Evolutionary conservation across 2,329 filamentous ascomycete genomes (phyloP), one percentile per base, ranked within the genome.

Genomic region (Delphinella strobiligena): DNA sequence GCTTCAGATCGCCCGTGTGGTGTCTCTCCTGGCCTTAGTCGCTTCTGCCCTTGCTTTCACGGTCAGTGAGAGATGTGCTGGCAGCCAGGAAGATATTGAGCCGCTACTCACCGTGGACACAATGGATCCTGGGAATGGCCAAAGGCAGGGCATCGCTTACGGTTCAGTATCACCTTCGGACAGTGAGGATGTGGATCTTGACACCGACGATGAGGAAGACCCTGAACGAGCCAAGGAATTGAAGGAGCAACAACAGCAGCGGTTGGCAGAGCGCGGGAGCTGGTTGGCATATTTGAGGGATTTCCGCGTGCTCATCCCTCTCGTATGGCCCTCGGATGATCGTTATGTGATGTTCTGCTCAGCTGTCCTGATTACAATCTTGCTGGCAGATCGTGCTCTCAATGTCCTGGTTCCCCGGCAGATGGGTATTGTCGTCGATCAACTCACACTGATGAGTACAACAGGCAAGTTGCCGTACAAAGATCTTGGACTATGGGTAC

Each of bases 371-470:
- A 71, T 72, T 0, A 32, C 82, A 1, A 82, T 82, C 48, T 66
- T 91, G 16, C 56, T 87, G n/a, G 64, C 69, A 37, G 74, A 78
- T 40, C 85, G 88, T 47, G 74, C 74, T 4, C 64, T 93, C 36
- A 84, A 87, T 49, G 66, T 93, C 11, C 62, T 93, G 31, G 75
- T 86, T 22, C 86, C 86, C n/a, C 73, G 82, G 15, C 83, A 91
- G 54, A 74, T 89, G 22, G 86, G 85, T 47, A 75, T 83, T 42
- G 78, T 93, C 46, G 79, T 84, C 47, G 76, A 91, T 51, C 74
- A 74, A 44, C 62, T 93, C 16, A 68, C 68, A 19, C 64, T 67
- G 7, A 56, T 52, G 27, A 66, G 69, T 31, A 59, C 65, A 32
- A 64, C 30, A 37, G 39, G 39, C 3, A 30, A 36, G 2, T 19